Conservation (phyloP, 2,329 filamentous ascomycete genomes). For the Nemania sp. region DNA sequence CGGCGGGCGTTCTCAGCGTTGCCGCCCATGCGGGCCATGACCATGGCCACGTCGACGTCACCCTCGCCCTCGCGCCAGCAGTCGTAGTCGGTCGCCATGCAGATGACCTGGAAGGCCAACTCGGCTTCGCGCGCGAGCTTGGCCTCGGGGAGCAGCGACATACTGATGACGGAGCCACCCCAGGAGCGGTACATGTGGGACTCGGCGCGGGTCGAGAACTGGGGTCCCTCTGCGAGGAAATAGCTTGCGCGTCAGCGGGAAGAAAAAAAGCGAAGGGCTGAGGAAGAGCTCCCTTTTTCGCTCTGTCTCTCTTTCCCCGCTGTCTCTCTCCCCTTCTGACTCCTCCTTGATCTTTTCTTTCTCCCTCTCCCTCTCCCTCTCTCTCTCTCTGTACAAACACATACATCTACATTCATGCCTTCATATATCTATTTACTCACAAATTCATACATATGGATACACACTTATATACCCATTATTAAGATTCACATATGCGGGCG, state of each 20-base stretch:
- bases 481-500: slow-evolving; percentile 1
- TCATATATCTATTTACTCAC: no score
- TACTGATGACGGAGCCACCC: slow-evolving; percentile 97
- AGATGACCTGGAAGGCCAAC: slow-evolving; percentile 97
- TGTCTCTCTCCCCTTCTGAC: background rate
- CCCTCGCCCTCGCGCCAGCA: slow-evolving; percentile 79
- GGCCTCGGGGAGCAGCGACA: slow-evolving; percentile 92
- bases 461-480: background rate
- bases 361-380: background rate
- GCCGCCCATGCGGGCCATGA: slow-evolving; percentile 93
- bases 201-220: slow-evolving; percentile 96
- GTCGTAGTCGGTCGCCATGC: slow-evolving; percentile 99
- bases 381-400: background rate
- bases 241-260: no score
- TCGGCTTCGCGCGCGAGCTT: slow-evolving; percentile 97
- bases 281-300: no score
- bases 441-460: background rate
- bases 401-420: no score
- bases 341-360: background rate
- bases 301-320: background rate
- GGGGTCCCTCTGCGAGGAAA: slow-evolving; percentile 76
- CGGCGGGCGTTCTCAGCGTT: slow-evolving; percentile 87
- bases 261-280: no score
- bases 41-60: slow-evolving; percentile 91
- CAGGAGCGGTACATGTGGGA: slow-evolving; percentile 92